Evolutionary conservation across 352 stramenopile genomes (phyloP).

Genomic region (Pythium rishiriense): DNA sequence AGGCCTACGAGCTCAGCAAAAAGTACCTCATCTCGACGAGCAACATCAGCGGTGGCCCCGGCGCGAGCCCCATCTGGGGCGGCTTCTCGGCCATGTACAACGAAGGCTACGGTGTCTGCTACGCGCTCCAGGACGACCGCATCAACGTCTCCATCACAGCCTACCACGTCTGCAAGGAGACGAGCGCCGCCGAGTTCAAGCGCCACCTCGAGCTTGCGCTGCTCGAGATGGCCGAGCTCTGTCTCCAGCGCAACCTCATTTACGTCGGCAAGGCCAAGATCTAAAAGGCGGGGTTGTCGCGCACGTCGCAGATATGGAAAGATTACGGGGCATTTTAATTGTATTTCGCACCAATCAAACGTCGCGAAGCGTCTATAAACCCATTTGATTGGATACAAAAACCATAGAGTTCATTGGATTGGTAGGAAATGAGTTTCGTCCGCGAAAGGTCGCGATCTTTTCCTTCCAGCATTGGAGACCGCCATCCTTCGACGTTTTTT

Average conservation of each 20-base stretch:
- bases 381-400: constrained; percentile 2
- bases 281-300: constrained; percentile 24
- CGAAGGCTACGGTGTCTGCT: constrained; percentile 95
- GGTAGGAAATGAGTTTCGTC: constrained; percentile 12
- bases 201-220: constrained; percentile 92
- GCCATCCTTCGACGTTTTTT: constrained; percentile 28
- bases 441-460: constrained; percentile 33
- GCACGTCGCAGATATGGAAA: constrained; percentile 34
- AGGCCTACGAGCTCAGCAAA: constrained; percentile 92
- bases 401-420: constrained; percentile 12
- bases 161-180: constrained; percentile 81
- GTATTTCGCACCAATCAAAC: constrained; percentile 34
- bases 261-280: constrained; percentile 90
- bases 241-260: constrained; percentile 87
- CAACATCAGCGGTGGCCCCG: constrained; percentile 92
- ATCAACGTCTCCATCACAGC: constrained; percentile 96
- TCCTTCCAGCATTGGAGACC: background rate
- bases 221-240: constrained; percentile 95
- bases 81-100: constrained; percentile 95
- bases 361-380: background rate
- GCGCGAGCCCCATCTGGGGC: constrained; percentile 95
- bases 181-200: constrained; percentile 85
- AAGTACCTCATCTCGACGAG: constrained; percentile 95
- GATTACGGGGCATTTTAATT: constrained; percentile 10
- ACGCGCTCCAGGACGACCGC: constrained; percentile 93